Conservation (phyloP, 2,329 filamentous ascomycete species). For the Zasmidium cellare region DNA sequence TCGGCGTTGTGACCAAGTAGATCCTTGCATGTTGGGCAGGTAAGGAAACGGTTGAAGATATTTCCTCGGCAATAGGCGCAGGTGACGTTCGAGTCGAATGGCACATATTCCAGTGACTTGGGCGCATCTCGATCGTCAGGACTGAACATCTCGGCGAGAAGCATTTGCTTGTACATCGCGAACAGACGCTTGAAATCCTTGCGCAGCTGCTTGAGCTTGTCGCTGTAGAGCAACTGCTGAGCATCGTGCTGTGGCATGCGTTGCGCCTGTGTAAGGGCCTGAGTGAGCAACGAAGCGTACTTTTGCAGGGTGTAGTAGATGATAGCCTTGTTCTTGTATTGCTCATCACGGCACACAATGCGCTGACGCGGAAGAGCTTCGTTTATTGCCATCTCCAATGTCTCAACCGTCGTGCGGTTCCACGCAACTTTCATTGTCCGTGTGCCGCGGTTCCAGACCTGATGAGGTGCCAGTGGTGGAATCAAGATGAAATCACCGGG, state of each 20-base stretch:
- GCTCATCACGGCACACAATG: constrained; percentile 92
- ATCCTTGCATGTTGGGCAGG: constrained; percentile 80
- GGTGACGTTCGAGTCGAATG: constrained; percentile 87
- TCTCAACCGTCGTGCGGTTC: constrained; percentile 94
- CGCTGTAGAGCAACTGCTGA: constrained; percentile 36
- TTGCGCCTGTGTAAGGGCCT: constrained; percentile 54
- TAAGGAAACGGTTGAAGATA: constrained; percentile 95
- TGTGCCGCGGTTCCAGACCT: constrained; percentile 97
- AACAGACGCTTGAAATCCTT: constrained; percentile 83
- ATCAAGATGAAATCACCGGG: constrained; percentile 91
- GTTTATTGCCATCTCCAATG: constrained; percentile 77
- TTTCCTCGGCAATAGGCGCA: constrained; percentile 96
- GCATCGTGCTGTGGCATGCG: constrained; percentile 37
- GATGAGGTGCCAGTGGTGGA: constrained; percentile 88
- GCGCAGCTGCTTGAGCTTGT: constrained; percentile 68
- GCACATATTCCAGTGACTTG: constrained; percentile 72
- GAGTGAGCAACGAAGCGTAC: constrained; percentile 64
- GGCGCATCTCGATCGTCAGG: constrained; percentile 56
- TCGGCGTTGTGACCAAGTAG: constrained; percentile 58
- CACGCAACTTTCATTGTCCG: constrained; percentile 96
- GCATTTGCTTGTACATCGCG: constrained; percentile 70
- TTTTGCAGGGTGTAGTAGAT: constrained; percentile 83
- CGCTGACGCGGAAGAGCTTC: constrained; percentile 87
- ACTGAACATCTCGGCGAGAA: constrained; percentile 84
- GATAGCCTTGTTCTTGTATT: constrained; percentile 98